Evolutionary conservation across 352 stramenopile species (phyloP).

Genomic region (Globisporangium paroecandrum): DNA sequence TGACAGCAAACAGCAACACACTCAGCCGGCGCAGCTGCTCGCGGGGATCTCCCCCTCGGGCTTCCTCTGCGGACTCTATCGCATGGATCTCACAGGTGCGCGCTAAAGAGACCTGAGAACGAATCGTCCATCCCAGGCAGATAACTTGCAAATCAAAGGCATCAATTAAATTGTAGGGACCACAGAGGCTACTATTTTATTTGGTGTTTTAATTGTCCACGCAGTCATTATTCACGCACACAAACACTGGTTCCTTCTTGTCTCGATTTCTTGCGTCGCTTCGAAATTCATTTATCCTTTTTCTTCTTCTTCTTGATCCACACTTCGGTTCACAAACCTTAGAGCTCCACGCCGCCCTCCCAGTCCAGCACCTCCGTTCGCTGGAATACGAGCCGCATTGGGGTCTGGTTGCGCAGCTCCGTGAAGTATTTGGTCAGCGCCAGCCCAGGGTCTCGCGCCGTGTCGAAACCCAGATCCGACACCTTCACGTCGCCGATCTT

Average conservation of each 20-base stretch:
- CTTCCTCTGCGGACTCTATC: slow-evolving; percentile 4
- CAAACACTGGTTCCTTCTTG: neutral
- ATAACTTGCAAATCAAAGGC: neutral
- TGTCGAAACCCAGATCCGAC: slow-evolving; percentile 58
- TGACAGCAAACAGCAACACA: neutral
- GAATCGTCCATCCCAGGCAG: too few species aligned
- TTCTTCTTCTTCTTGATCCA: too few species aligned
- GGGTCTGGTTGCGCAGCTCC: slow-evolving; percentile 47
- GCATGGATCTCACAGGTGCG: slow-evolving; percentile 4
- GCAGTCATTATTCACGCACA: slow-evolving; percentile 4
- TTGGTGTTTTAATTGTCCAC: neutral
- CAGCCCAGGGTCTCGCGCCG: slow-evolving; percentile 28
- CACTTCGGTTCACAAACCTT: neutral
- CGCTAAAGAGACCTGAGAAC: neutral
- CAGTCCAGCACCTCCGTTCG: slow-evolving; percentile 58
- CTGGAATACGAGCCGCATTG: slow-evolving; percentile 64
- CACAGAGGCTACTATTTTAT: neutral
- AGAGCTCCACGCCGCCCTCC: slow-evolving; percentile 74
- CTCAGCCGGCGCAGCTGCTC: slow-evolving; percentile 1
- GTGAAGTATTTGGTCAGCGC: slow-evolving; percentile 73
- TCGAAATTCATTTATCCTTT: neutral
- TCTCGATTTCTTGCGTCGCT: neutral
- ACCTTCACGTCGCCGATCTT: slow-evolving; percentile 52
- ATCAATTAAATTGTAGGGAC: neutral
- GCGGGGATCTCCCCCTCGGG: slow-evolving; percentile 1